Evolutionary conservation across 1,284 basidiomycete species (phyloP).

Genomic region (Apiotrichum veenhuisii): DNA sequence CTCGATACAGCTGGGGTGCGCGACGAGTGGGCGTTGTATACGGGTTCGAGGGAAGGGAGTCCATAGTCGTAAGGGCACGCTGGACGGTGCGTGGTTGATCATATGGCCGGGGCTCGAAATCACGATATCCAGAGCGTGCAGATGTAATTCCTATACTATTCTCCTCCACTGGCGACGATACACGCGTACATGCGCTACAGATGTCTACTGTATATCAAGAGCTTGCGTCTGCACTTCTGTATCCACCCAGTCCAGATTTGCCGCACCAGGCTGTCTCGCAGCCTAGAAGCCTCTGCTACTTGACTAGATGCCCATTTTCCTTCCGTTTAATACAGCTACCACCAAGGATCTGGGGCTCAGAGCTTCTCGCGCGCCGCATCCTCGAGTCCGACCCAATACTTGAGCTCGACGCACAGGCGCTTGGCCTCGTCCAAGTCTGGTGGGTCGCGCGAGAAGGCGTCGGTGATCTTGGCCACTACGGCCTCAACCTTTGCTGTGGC

Average conservation of each 20-base stretch:
- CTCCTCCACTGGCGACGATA: not conserved
- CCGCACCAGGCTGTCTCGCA: no score
- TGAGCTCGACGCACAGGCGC: constrained; percentile 63
- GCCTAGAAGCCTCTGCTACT: no score
- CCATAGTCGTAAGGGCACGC: no score
- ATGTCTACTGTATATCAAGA: no score
- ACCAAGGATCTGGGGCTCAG: no score
- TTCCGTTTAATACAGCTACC: no score
- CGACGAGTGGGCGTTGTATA: constrained; percentile 11
- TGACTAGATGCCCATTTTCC: not conserved
- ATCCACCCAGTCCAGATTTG: no score
- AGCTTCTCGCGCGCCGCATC: constrained; percentile 58
- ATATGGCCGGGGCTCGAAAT: no score
- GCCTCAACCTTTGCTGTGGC: constrained; percentile 57
- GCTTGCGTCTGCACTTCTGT: no score
- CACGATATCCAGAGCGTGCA: not conserved
- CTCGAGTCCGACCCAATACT: constrained; percentile 72
- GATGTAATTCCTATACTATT: not conserved
- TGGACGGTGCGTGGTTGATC: no score
- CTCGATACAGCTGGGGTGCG: constrained; percentile 5
- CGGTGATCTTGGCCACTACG: constrained; percentile 45
- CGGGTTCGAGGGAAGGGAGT: not conserved
- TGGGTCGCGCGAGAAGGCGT: constrained; percentile 54
- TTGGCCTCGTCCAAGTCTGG: constrained; percentile 60
- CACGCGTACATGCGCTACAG: not conserved